Percentiles rank a stretch among this genome's conserved stretches.
Evolutionary conservation across 2,329 filamentous ascomycete species (phyloP).

Genomic region (Drechslerella coelobrocha): DNA sequence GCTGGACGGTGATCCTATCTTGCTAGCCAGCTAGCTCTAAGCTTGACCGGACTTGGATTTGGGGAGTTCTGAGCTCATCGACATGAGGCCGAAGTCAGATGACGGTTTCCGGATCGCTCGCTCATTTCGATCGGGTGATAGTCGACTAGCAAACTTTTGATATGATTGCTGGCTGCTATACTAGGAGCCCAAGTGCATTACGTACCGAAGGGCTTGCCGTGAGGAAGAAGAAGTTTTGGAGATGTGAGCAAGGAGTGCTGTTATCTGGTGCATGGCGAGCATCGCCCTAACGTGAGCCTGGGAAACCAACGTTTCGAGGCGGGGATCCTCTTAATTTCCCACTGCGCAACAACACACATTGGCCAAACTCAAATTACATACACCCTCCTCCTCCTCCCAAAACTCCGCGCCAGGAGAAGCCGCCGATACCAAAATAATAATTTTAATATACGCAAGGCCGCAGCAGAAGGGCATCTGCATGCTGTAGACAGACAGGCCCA

Average conservation of each 20-base stretch:
- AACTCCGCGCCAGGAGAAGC: background rate
- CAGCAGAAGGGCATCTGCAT: too few species aligned
- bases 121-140: slow-evolving; percentile 33
- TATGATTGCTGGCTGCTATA: background rate
- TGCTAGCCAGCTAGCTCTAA: slow-evolving; percentile 10
- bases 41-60: slow-evolving; percentile 28
- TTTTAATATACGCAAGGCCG: background rate
- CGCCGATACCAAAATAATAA: too few species aligned
- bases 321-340: slow-evolving; percentile 23
- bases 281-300: slow-evolving; percentile 2
- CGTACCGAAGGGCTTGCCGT: background rate
- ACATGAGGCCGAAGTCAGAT: slow-evolving; percentile 36
- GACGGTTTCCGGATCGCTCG: slow-evolving; percentile 25
- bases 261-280: background rate
- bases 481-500: too few species aligned
- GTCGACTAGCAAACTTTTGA: slow-evolving; percentile 12
- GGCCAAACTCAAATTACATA: background rate
- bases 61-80: slow-evolving; percentile 42
- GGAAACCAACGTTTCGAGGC: slow-evolving; percentile 33
- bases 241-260: background rate
- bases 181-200: background rate
- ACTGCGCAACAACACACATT: background rate
- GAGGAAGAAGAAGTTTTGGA: background rate
- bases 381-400: background rate
- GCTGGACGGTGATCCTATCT: slow-evolving; percentile 10